A percentile compares a stretch with the other conserved stretches of the same genome.
These are phyloP conservation scores for Trichosporon asahii DNA, from an alignment of 1,284 basidiomycete genomes.

Conservation along the genomic window DNA sequence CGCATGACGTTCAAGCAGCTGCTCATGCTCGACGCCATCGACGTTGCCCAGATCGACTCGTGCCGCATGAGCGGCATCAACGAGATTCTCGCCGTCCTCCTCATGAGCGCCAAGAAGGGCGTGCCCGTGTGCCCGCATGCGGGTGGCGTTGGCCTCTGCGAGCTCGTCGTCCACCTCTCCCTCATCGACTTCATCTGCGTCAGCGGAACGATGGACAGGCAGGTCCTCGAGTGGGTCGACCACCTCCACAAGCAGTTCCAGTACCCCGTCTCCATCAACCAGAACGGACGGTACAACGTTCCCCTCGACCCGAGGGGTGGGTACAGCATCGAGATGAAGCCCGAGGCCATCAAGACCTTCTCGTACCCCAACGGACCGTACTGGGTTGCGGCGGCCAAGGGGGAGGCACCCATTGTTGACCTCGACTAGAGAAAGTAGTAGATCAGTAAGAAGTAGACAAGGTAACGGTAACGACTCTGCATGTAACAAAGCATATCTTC, in stretches of 20 bases:
- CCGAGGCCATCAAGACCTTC: slow-evolving; percentile 51
- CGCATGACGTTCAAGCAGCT: slow-evolving; percentile 97
- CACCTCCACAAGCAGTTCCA: slow-evolving; percentile 92
- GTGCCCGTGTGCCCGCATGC: slow-evolving; percentile 91
- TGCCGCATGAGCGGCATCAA: slow-evolving; percentile 89
- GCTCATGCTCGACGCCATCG: slow-evolving; percentile 85
- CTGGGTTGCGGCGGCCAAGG: slow-evolving; percentile 49
- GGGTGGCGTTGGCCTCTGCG: slow-evolving; percentile 86
- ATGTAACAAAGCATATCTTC: background rate
- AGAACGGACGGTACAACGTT: slow-evolving; percentile 75
- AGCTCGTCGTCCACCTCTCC: slow-evolving; percentile 58
- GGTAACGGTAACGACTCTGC: background rate
- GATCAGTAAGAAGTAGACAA: background rate
- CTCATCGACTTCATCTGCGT: slow-evolving; percentile 87
- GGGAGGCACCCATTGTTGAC: slow-evolving; percentile 24
- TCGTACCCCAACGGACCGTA: slow-evolving; percentile 53
- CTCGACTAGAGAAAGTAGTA: slow-evolving; percentile 11
- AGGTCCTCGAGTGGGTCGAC: slow-evolving; percentile 63
- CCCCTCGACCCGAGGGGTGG: slow-evolving; percentile 51
- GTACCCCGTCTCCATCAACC: slow-evolving; percentile 83
- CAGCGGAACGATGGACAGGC: slow-evolving; percentile 86
- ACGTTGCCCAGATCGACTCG: slow-evolving; percentile 94
- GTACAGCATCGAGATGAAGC: slow-evolving; percentile 54
- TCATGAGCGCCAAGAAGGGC: slow-evolving; percentile 85
- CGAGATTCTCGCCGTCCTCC: slow-evolving; percentile 85